Evolutionary conservation across 1,284 basidiomycete species (phyloP).

Genomic region (Trametes hirsuta): DNA sequence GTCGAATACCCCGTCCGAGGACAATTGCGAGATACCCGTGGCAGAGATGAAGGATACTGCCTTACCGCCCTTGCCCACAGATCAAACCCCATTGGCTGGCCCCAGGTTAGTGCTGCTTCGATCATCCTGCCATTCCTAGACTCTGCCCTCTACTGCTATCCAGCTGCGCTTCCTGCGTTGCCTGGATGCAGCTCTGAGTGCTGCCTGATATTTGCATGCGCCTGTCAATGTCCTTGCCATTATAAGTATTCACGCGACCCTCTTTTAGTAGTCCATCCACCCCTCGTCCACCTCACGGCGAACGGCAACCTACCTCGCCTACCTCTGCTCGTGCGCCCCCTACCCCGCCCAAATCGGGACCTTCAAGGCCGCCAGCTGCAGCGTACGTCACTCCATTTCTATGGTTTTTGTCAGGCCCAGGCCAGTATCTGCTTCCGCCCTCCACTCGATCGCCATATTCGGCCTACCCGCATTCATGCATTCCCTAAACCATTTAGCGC

Average conservation of each 20-base stretch:
- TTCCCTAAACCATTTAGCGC: conserved; percentile 3
- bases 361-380: not conserved
- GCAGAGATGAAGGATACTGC: conserved; percentile 18
- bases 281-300: not conserved
- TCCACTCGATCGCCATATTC: conserved; percentile 6
- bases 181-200: not conserved
- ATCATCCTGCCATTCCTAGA: not conserved
- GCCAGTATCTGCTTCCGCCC: not conserved
- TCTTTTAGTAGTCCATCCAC: not conserved
- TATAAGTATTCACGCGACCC: not conserved
- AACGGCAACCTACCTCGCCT: not conserved
- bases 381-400: conserved; percentile 8
- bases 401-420: not conserved
- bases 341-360: conserved; percentile 1
- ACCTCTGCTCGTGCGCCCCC: not conserved
- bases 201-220: not conserved
- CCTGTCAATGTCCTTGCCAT: not conserved
- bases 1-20: not conserved
- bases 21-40: conserved; percentile 2
- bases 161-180: not conserved
- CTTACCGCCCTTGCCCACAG: conserved; percentile 12
- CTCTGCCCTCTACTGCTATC: not conserved
- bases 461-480: conserved; percentile 5
- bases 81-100: not conserved
- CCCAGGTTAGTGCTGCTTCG: not conserved